These are phyloP conservation scores for Nissolia schottii DNA, from an alignment of 306 rosid species.

Conservation along the genomic window DNA sequence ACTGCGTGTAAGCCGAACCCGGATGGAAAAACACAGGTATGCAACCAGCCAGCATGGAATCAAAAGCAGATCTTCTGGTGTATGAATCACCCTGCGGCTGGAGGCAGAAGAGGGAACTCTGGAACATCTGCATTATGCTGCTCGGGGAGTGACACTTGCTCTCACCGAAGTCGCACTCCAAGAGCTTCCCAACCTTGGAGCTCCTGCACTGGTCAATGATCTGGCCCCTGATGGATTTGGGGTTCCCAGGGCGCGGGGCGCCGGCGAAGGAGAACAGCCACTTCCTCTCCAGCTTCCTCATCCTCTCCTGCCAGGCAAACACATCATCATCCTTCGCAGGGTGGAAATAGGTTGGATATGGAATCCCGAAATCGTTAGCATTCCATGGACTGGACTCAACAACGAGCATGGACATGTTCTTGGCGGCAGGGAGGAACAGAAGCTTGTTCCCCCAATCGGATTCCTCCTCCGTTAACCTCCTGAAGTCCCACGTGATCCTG, in stretches of 20 bases:
- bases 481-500: slow-evolving; percentile 95
- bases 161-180: slow-evolving; percentile 98
- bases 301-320: slow-evolving; percentile 55
- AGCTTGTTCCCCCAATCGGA: slow-evolving; percentile 92
- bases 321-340: slow-evolving; percentile 93
- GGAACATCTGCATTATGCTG: slow-evolving; percentile 97
- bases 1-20: slow-evolving; percentile 92
- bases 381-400: slow-evolving; percentile 99
- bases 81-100: slow-evolving; percentile 99
- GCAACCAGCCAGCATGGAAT: slow-evolving; percentile 96
- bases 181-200: slow-evolving; percentile 70
- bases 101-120: slow-evolving; percentile 86
- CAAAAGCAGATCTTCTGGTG: slow-evolving; percentile 95
- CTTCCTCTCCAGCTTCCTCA: slow-evolving; percentile 49
- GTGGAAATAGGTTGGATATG: slow-evolving; percentile 94
- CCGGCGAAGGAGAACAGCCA: slow-evolving; percentile 97
- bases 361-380: slow-evolving; percentile 93
- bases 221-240: slow-evolving; percentile 84
- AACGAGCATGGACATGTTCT: slow-evolving; percentile 99
- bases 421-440: slow-evolving; percentile 88
- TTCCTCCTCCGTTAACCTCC: slow-evolving; percentile 70
- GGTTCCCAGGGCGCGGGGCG: slow-evolving; percentile 87
- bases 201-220: slow-evolving; percentile 77
- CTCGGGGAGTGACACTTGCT: slow-evolving; percentile 98
- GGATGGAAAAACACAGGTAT: slow-evolving; percentile 99